Evolutionary conservation across 176 grass and related monocot genomes (phyloP), one percentile per base, ranked within the genome.

Genomic region (Raddia distichophylla): DNA sequence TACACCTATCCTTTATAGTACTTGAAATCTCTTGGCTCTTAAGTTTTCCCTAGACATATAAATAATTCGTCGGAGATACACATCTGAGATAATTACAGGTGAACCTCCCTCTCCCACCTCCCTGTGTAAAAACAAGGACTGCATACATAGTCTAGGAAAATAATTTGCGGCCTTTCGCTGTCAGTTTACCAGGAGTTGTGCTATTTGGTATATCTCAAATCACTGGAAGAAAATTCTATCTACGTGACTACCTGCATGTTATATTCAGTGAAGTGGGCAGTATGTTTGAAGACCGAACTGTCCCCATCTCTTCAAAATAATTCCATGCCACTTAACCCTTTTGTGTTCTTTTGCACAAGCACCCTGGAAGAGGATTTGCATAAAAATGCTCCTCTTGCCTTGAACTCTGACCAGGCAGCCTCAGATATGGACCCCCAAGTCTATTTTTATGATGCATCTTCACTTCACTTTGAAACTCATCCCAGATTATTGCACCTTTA

Each of bases 321-420:
- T 3, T 83, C 67, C 27, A 42, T 48, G 52, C 77, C 69, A 86
- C 33, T 82, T 82, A 67, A 77, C 59, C 62, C 9, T 86, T 86
- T 60, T 90, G 62, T 77, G 54, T 81, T 87, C 48, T 90, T 82
- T 77, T 88, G 87, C 96, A 99, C 76, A 99, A 93, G 69, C 96
- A 95, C 40, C 89, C 96, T 3, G 96, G 93, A 69, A 95, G 76
- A 85, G 96, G 96, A 91, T 99, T 99, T 86, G 96, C 93, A 62
- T 99, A 99, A 76, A 99, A 99, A 67, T 95, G 85, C 82, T 95
- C 96, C 81, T 99, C 93, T 33, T 90, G 91, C 82, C 89, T 86
- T 42, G 89, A 74, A 69, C 64, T 93, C 77, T 32, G 66, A 56
- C 91, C 83, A 35, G 83, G 18, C 74, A 78, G 77, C 71, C 96